Evolutionary conservation across 169 alveolate species (phyloP), one percentile per base, ranked within the genome.

Genomic region (Fabrea salina): DNA sequence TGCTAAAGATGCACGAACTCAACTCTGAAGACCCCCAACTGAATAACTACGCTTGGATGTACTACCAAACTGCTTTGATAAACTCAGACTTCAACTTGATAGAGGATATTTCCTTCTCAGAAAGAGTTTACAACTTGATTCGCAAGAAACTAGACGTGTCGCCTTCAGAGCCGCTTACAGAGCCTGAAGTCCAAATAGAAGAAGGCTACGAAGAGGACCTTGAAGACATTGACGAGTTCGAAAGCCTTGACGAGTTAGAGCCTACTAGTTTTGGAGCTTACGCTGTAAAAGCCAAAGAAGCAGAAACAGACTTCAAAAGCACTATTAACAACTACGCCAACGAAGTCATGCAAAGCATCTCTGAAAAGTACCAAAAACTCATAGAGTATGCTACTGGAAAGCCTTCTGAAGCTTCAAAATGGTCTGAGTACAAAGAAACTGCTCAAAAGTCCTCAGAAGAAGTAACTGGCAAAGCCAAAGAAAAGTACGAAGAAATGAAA

Each of bases 1-100:
- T 97, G 32, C 81, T 88, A 30, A 84, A 84, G 56, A 82, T 82
- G 78, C 91, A 88, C n/a, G 90, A 91, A 80, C 88, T 80, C 37
- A 82, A 87, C 41, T 83, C 91, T 3, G 93, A 84, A 56, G 86
- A 35, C 19, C 22, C 86, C 44, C 86, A 87, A 49, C 64, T 85
- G 16, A 89, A 80, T 41, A 95, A 90, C 44, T 83, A 87, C 64
- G 95, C 93, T 19, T 85, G 78, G 72, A 74, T 93, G 2, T 57
- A 87, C 16, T 93, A 68, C 70, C 91, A 90, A 77, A 83, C 85
- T 58, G 97, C 95, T 39, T 41, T 89, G 80, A 68, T 93, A 35
- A 87, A 86, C 75, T 82, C 94, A 80, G 83, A 88, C 25, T 84
- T 79, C 32, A 32, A 85, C 4, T 59, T 90, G 41, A 89, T 83